phyloP scores from a whole-genome alignment of 176 grass and related monocot genomes.

The Triticum aestivum region DNA sequence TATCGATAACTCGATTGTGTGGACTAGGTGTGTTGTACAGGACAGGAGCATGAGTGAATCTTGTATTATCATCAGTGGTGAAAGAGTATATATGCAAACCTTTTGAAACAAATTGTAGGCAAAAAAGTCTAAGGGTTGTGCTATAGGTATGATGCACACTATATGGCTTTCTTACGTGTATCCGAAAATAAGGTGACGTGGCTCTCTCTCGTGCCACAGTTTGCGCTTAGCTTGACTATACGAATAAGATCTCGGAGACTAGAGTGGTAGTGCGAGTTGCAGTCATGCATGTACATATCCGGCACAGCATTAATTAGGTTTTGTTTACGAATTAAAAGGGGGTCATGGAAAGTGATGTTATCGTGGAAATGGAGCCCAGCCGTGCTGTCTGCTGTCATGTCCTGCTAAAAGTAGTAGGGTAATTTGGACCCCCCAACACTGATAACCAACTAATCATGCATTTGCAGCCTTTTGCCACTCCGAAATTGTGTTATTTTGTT shows the following conservation, averaged over 20 bases:
- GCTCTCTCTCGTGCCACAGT: background rate
- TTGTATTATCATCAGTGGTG: background rate
- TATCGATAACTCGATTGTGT: background rate
- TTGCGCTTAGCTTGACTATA: background rate
- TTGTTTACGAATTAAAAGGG: slow-evolving; percentile 19
- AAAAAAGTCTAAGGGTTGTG: background rate
- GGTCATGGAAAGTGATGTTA: slow-evolving; percentile 38
- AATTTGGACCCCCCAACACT: background rate
- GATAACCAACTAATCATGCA: background rate
- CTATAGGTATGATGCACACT: background rate
- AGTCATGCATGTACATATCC: slow-evolving; percentile 11
- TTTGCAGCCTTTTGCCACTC: background rate
- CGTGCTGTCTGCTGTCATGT: slow-evolving; percentile 20
- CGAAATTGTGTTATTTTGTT: background rate
- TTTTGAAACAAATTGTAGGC: background rate
- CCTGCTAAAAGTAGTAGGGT: background rate
- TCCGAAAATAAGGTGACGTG: background rate
- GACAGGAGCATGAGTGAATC: background rate
- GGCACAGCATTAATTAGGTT: slow-evolving; percentile 27
- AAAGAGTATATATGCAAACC: background rate
- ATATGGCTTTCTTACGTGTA: background rate
- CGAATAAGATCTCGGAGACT: background rate
- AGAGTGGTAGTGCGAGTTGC: background rate
- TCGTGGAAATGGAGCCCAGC: slow-evolving; percentile 37
- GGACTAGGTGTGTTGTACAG: background rate